Percentiles rank a stretch among this genome's conserved stretches.
These are phyloP conservation scores for Trametes cubensis DNA, from an alignment of 768 basidiomycete species.

Conservation along the genomic window DNA sequence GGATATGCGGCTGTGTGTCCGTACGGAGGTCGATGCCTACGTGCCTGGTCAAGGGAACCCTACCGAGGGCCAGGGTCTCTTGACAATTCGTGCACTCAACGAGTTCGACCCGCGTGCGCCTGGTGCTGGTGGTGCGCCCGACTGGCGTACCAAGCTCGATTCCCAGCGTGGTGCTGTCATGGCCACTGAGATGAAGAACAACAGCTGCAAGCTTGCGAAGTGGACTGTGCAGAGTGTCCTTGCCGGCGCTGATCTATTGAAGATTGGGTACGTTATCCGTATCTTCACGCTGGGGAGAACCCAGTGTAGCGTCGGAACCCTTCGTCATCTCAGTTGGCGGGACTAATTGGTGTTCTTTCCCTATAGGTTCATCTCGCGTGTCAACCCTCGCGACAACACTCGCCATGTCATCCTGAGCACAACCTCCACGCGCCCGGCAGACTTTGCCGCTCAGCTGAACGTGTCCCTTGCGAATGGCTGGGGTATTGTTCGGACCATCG, in stretches of 20 bases:
- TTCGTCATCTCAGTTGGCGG: not conserved
- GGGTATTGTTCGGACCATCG: slow-evolving; percentile 96
- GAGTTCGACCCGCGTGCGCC: slow-evolving; percentile 92
- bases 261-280: slow-evolving; percentile 78
- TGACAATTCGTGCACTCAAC: slow-evolving; percentile 93
- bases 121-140: slow-evolving; percentile 94
- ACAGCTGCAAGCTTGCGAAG: slow-evolving; percentile 94
- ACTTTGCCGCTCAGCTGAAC: slow-evolving; percentile 94
- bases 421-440: slow-evolving; percentile 89
- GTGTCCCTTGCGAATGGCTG: slow-evolving; percentile 95
- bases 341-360: slow-evolving; percentile 8
- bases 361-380: slow-evolving; percentile 89
- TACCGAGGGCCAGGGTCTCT: slow-evolving; percentile 70
- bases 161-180: slow-evolving; percentile 96
- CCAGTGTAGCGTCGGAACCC: not conserved
- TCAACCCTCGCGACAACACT: slow-evolving; percentile 90
- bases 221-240: slow-evolving; percentile 96
- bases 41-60: slow-evolving; percentile 61
- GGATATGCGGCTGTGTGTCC: slow-evolving; percentile 85
- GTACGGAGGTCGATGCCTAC: slow-evolving; percentile 96
- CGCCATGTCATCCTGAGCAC: slow-evolving; percentile 96
- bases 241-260: slow-evolving; percentile 94
- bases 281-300: not conserved
- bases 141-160: slow-evolving; percentile 98
- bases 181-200: slow-evolving; percentile 99